Base-by-base conservation (phyloP, 1,284 basidiomycete genomes). In the Ustilago shanxiensis region DNA sequence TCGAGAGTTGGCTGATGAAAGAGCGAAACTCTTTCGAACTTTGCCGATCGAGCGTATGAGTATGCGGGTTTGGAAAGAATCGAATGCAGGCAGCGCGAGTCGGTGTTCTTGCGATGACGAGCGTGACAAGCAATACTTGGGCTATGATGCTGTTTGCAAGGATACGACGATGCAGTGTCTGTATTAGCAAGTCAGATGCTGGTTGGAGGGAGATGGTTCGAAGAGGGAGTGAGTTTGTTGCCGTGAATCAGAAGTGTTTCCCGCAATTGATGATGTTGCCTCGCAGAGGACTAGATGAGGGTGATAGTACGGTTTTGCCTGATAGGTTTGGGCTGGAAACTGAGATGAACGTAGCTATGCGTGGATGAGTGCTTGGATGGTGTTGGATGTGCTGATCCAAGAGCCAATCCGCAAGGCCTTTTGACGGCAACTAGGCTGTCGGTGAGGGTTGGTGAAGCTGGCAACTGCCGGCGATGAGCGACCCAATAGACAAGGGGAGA, bases 401-500 rank as follows among this genome's bases (percentile, higher is more conserved):
- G 13, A 49, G 47, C 47, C 16, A 49, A 49, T 16, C 18, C 6
- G 44, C n/a, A n/a, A n/a, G n/a, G n/a, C n/a, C 7, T 11, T 33
- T 41, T 7, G n/a, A 20, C 39, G 39, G 16, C 39, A 14, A 14
- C 22, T 9, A 47, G 24, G 44, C 16, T 28, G 18, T 45, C n/a
- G n/a, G n/a, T n/a, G n/a, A n/a, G n/a, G n/a, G 22, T 16, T 33
- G 37, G 22, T 53, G 29, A 37, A 33, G 39, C 29, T 35, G 49
- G 49, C 24, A 28, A 33, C n/a, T 9, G n/a, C 1, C 13, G 54
- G 35, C 50, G 29, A 28, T 10, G 44, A 54, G 28, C 47, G 24
- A 49, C 9, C 13, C 35, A 47, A 57, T 41, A 11, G 47, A 29
- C 35, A 37, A 60, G 39, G 22, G 47, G n/a, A 37, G 11, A 47